Evolutionary conservation across 75 land plant species (phyloP).

Genomic region (Sequoia sempervirens): DNA sequence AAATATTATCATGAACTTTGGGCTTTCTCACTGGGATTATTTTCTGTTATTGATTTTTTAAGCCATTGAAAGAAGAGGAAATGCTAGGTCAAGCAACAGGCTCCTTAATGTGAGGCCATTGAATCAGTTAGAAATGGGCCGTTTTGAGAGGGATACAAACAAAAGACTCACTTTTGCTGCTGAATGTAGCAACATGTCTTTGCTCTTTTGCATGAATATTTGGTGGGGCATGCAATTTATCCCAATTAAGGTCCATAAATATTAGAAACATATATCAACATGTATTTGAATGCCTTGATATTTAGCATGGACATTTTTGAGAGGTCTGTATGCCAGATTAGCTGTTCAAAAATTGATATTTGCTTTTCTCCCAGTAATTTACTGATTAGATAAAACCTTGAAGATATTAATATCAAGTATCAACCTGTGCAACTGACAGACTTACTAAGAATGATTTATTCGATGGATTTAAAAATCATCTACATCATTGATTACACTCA

Average conservation of each 20-base stretch:
- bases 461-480: too few relatives aligned
- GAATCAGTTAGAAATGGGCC: not conserved
- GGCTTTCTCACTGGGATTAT: not conserved
- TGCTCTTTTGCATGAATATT: not conserved
- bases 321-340: not conserved
- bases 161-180: not conserved
- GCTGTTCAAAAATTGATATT: not conserved
- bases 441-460: too few relatives aligned
- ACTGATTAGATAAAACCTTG: too few relatives aligned
- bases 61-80: not conserved
- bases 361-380: not conserved
- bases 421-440: too few relatives aligned
- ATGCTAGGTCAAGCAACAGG: not conserved
- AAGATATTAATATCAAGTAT: too few relatives aligned
- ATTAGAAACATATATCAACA: too few relatives aligned
- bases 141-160: not conserved
- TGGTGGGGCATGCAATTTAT: not conserved
- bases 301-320: not conserved
- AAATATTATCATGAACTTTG: not conserved
- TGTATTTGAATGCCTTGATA: not conserved
- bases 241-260: not conserved
- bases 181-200: not conserved
- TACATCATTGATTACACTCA: too few relatives aligned
- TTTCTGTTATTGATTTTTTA: not conserved
- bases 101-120: not conserved